Base-by-base conservation (phyloP, 331 rosid genomes). In the Quercus phellos region DNA sequence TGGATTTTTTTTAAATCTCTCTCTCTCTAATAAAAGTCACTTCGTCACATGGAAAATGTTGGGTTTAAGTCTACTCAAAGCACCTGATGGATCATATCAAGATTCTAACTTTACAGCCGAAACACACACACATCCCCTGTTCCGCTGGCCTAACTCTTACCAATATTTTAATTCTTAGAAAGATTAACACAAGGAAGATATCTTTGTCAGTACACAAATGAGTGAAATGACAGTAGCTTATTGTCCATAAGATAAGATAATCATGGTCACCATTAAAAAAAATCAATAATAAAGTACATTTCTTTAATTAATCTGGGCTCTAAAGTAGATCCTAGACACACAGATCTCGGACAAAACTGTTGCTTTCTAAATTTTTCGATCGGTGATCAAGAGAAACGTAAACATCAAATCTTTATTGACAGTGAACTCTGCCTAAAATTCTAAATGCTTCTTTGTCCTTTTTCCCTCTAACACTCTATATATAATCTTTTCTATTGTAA, bases 371-470 rank as follows among this genome's bases (percentile, higher is more conserved):
- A 74, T 46, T 81, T 26, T 75, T 84, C 79, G 30, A 54, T 10
- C 51, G 81, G 74, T 75, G 76, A 74, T 16, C 2, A 13, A 27
- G 72, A 79, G 60, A 72, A 34, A 60, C 55, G 84, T 77, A 51
- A 55, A 80, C 89, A 81, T 87, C 86, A 83, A 70, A 82, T 72
- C 78, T 70, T 46, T 50, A 26, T 38, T 42, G 32, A 5, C 74
- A 42, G 73, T 16, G 61, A 72, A 81, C 73, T 24, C 67, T 56
- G 53, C 74, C 77, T 35, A 14, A 73, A 60, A 66, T 61, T 46
- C 83, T 13, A 77, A 74, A 68, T 70, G 63, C 72, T 56, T 12
- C 75, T 78, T 83, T 83, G 84, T 83, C 84, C 73, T 77, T 79
- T 46, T 59, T 16, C 18, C 3, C 8, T 63, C 0, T 63, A 11